Evolutionary conservation across 257 asterid genomes (phyloP).

Genomic region (Parsonsia alboflavescens): DNA sequence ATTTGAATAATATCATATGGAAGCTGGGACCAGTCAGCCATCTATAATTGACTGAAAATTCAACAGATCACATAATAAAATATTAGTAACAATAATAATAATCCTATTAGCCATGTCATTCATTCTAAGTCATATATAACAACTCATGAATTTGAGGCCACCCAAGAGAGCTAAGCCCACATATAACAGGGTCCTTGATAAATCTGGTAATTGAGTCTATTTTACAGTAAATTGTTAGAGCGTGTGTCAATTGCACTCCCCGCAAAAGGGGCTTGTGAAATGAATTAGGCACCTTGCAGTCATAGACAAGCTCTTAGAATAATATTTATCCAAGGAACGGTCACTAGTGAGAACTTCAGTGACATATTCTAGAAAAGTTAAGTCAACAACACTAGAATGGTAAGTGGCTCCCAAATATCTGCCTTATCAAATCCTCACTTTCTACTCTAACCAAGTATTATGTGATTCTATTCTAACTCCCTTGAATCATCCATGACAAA

Average conservation of each 20-base stretch:
- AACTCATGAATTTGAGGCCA: not conserved
- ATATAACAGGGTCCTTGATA: not conserved
- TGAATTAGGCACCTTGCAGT: not conserved
- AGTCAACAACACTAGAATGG: not conserved
- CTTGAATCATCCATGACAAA: too few relatives aligned
- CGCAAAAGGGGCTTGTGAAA: not conserved
- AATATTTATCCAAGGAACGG: not conserved
- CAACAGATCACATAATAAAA: not conserved
- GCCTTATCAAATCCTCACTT: not conserved
- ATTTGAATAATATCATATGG: constrained; percentile 22
- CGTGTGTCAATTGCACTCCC: not conserved
- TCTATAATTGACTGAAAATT: constrained; percentile 2
- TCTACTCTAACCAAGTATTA: not conserved
- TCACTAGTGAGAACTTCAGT: not conserved
- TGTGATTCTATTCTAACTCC: not conserved
- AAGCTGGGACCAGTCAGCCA: constrained; percentile 30
- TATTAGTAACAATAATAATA: too few relatives aligned
- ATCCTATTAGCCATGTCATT: not conserved
- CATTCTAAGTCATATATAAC: too few relatives aligned
- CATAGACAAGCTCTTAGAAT: not conserved
- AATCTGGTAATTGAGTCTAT: too few relatives aligned
- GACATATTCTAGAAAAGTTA: not conserved
- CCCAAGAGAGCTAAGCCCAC: not conserved
- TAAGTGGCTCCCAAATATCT: not conserved
- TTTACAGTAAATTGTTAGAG: not conserved